Base-by-base conservation (phyloP, 257 asterid species). In the Gentiana dahurica region DNA sequence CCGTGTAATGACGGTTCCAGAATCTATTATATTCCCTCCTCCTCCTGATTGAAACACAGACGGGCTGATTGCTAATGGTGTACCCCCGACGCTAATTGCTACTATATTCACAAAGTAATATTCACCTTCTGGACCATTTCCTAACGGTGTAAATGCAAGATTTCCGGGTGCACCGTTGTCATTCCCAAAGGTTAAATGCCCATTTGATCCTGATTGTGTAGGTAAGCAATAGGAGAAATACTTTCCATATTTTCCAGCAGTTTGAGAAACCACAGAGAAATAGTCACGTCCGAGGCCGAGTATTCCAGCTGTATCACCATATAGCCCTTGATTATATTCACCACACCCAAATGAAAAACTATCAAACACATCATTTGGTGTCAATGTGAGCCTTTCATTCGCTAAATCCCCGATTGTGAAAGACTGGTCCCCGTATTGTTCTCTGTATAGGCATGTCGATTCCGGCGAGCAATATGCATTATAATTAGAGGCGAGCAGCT, bases 161-260 rank as follows among this genome's bases (percentile, higher is more conserved):
- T 8, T 58, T 0, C 15, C 58, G 2, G 81, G 58, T 36, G 48
- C 66, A 7, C 46, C 46, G n/a, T 13, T 36, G 24, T 15, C 24
- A 5, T 66, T 71, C 10, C 95, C 95, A 9, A 89, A 78, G 2
- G 88, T 62, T 73, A 86, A 64, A 64, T 81, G 79, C 12, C 95
- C 95, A 6, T 80, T 70, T 10, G 84, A 68, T 45, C 85, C 77
- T 7, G 87, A 36, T 2, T 55, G 49, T 1, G 81, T 64, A 1
- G 95, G 94, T 39, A 89, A 85, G 72, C 94, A 84, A 36, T 89
- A 89, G 7, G 94, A 89, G 78, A 89, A 89, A 59, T 69, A 70
- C 57, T 69, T 77, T 1, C 84, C 85, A 8, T 77, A 84, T 8
- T 77, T 80, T 4, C n/a, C 7, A 0, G 82, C 72, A 12, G 93